A percentile compares a stretch with the other conserved stretches of the same genome.
phyloP scores from a whole-genome alignment of 208 protist genomes.

The Crithidia fasciculata region DNA sequence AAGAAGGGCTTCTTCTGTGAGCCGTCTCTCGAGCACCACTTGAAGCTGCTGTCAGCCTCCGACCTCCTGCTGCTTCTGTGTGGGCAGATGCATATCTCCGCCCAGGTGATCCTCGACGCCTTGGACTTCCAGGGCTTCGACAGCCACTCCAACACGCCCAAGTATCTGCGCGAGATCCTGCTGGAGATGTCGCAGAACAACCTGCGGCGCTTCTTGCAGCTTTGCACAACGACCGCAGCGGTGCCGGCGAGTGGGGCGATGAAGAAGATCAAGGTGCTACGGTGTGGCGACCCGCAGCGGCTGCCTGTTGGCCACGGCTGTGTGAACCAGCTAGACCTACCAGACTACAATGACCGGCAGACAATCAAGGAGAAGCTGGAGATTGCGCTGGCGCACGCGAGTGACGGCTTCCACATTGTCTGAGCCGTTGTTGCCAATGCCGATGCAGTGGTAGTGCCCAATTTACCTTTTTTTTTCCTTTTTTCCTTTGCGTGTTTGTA shows the following conservation, averaged over 20 bases:
- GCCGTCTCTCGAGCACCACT: conserved; percentile 44
- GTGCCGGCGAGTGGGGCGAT: conserved; percentile 36
- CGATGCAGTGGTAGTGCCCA: neutral
- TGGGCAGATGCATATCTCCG: conserved; percentile 56
- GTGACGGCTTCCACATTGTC: conserved; percentile 76
- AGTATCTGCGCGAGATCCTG: conserved; percentile 56
- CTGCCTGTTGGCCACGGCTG: conserved; percentile 76
- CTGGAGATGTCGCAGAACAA: conserved; percentile 68
- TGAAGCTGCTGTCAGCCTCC: conserved; percentile 60
- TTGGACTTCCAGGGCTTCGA: conserved; percentile 68
- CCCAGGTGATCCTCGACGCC: conserved; percentile 52
- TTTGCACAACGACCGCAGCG: conserved; percentile 60
- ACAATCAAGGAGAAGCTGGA: conserved; percentile 56
- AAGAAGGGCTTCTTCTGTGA: conserved; percentile 56
- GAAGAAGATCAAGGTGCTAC: conserved; percentile 71
- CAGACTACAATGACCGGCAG: conserved; percentile 65
- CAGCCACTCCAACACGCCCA: conserved; percentile 53
- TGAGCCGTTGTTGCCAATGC: conserved; percentile 10
- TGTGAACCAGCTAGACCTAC: conserved; percentile 67
- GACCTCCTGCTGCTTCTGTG: conserved; percentile 70
- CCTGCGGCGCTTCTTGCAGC: conserved; percentile 69
- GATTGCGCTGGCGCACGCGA: conserved; percentile 59
- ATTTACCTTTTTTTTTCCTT: conserved; percentile 1
- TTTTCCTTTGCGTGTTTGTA: neutral
- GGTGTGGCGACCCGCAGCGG: conserved; percentile 38